Base-by-base conservation (phyloP, 768 basidiomycete genomes). In the Termitomyces sp. region DNA sequence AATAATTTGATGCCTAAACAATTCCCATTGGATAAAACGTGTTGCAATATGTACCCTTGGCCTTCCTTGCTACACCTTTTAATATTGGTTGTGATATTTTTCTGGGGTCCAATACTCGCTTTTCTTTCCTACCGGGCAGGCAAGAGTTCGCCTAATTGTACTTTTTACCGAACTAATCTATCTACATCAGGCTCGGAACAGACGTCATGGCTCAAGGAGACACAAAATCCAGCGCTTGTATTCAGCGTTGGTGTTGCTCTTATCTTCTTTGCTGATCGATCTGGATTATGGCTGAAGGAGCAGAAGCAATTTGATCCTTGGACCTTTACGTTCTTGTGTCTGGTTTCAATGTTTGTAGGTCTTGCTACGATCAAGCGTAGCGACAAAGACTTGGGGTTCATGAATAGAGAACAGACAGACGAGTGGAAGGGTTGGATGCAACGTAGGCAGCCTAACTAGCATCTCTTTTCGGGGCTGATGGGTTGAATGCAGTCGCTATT, bases 361-460 rank as follows among this genome's bases (percentile, higher is more conserved):
- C 64, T 92, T 47, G 71, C 69, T 10, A 90, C 86, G 1, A 71
- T 91, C 61, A 86, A 84, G 67, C 80, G 81, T 20, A 80, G 79
- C 18, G 91, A 92, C 62, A 92, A 88, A 65, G 92, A 97, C 66
- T 72, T 89, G 52, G 94, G 94, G 0, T 92, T 94, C 71, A 74
- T 97, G 64, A 95, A 93, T 66, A 80, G 94, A 57, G 91, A 94
- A 51, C 92, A 96, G 70, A 96, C 93, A 1, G 92, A 97, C 63
- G 94, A 97, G 72, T 97, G 94, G 94, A 96, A 96, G 71, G 94
- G 94, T 3, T 97, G 94, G 94, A 97, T 97, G 94, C 94, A 97
- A 76, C 79, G 92, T 92, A 66, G 56, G 88, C 70, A 6, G 20
- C 28, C 5, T 52, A 26, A 43, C 13, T 13, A 1, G 30, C 26